Evolutionary conservation across 2,329 filamentous ascomycete genomes (phyloP), one percentile per base, ranked within the genome.

Genomic region (Penicillium sp.): DNA sequence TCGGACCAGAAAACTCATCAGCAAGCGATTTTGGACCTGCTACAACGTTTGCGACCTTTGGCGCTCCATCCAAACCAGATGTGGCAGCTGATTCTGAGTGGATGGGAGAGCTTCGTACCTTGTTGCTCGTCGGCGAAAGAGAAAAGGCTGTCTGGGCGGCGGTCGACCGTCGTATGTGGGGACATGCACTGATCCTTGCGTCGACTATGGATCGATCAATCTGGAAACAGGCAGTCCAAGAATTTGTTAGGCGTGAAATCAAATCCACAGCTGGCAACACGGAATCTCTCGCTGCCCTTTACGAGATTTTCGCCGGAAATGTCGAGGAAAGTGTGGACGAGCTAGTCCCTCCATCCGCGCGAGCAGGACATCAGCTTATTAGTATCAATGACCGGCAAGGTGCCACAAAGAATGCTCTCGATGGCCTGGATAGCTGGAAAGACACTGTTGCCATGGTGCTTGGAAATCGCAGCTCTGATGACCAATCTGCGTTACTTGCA

Each of bases 171-270:
- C 83, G 90, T 42, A 75, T 98, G 3, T 98, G 94, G 94, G 93
- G 89, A 2, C 94, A 98, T 67, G 94, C 93, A 3, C 86, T 98
- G 79, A 76, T 98, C 18, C 85, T 98, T 33, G 86, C 93, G 67
- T 95, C 70, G 5, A 93, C 88, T 1, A 76, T 87, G 41, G 86
- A 88, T 24, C 77, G 75, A 39, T 73, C 77, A 4, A 76, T 94
- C 2, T 97, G 94, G 80, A 94, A 90, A 66, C 88, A 94, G 64
- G 90, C 98, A 26, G 83, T 90, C 0, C 90, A 95, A 61, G 93
- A 98, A 62, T 98, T 98, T 62, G 86, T 98, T 13, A 85, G 90
- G 57, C 90, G 94, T 61, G 93, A 98, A 66, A 88, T 98, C 47
- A 94, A 93, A 65, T 85, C 85, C 45, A 75, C 84, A 3, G 83